Base-by-base conservation (phyloP, 441 rosid genomes). In the Jatropha podagrica region DNA sequence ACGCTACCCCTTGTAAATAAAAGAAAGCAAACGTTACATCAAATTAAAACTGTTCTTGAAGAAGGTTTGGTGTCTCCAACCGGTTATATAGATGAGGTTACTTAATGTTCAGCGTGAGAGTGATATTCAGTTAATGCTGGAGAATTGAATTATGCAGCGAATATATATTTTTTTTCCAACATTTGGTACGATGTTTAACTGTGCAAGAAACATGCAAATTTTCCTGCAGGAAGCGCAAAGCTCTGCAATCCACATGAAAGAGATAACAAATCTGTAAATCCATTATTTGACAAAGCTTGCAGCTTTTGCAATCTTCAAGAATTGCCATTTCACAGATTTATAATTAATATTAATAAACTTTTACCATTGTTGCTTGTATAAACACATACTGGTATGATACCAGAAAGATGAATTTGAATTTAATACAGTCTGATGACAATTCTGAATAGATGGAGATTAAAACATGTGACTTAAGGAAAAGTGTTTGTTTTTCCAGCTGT, bases 401-500 rank as follows among this genome's bases (percentile, higher is more conserved):
- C 8, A 46, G 49, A 44, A 44, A 44, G 51, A 46, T 46, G 55
- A 51, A 51, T 14, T 51, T 46, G 55, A 51, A 51, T 14, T 51
- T 51, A 15, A 15, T 51, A 51, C 6, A 15, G 20, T 52, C 15
- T 1, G 12, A 52, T 52, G 4, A 17, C 7, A 4, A 15, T 52
- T 4, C 4, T 15, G 6, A 55, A n/a, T 5, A 55, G 17, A 55
- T 38, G 9, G 56, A 52, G 75, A 78, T 80, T 51, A 71, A 42
- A 52, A 74, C 83, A 79, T 66, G 81, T 83, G 82, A 78, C 38
- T 41, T 63, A 38, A 63, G 58, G 9, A 17, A 65, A 32, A 38
- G 2, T 10, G 2, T 55, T n/a, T 58, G 13, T 27, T 52, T n/a
- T 65, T 62, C 12, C 44, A 44, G 15, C 14, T 41, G 27, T 17